phyloP scores from a whole-genome alignment of 139 green algal genomes.

The Astrephomene gubernaculifera region DNA sequence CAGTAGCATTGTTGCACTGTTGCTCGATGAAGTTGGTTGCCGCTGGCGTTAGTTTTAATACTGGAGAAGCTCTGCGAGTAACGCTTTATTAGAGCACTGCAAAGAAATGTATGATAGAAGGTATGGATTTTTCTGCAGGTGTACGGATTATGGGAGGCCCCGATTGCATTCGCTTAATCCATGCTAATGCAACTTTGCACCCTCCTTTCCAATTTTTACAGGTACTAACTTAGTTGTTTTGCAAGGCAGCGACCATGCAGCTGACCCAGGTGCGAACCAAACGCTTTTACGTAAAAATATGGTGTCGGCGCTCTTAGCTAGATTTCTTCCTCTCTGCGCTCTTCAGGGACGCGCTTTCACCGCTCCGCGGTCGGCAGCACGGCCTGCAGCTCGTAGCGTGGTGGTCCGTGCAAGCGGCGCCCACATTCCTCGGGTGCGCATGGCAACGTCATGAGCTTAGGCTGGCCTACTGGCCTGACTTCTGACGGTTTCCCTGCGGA shows the following conservation, averaged over 20 bases:
- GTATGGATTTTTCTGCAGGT: no score
- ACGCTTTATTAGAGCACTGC: no score
- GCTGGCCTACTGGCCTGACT: background rate
- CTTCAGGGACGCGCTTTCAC: slow-evolving; percentile 26
- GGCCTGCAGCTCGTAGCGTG: background rate
- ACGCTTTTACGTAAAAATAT: background rate
- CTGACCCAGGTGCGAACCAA: slow-evolving; percentile 22
- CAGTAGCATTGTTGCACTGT: no score
- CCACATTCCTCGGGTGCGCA: slow-evolving; percentile 13
- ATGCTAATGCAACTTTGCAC: background rate
- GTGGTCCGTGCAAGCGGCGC: slow-evolving; percentile 14
- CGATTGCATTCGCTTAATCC: background rate
- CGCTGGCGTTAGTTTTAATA: no score
- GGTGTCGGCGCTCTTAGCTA: slow-evolving; percentile 23
- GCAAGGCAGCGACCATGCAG: background rate
- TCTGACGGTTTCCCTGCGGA: background rate
- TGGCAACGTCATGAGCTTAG: slow-evolving; percentile 15
- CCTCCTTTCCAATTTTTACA: background rate
- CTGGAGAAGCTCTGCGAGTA: no score
- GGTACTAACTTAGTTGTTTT: background rate
- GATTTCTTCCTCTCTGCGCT: no score
- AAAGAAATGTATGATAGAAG: no score
- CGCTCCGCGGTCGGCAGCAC: slow-evolving; percentile 5
- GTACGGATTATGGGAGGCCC: background rate
- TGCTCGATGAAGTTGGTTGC: no score